Conservation (phyloP, 1,139 yeast species). For the Protomyces gravidus region DNA sequence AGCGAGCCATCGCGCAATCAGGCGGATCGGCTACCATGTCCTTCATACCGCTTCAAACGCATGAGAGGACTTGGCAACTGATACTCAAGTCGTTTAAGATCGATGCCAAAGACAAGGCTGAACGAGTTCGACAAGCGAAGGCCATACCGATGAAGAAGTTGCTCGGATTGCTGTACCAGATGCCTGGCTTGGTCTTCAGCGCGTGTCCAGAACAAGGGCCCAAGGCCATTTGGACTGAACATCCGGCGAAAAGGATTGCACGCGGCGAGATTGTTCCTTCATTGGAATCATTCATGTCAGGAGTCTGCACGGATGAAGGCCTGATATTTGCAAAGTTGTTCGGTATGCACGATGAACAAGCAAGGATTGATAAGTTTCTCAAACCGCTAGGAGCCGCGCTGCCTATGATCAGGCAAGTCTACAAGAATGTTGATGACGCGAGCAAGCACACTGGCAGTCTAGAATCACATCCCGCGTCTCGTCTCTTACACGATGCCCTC, state of each 20-base stretch:
- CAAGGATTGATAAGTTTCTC: slow-evolving; percentile 8
- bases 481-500: slow-evolving; percentile 17
- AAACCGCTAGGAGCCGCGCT: slow-evolving; percentile 9
- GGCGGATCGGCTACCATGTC: slow-evolving; percentile 25
- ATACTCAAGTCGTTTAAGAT: slow-evolving; percentile 8
- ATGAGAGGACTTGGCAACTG: slow-evolving; percentile 15
- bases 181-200: slow-evolving; percentile 11
- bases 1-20: slow-evolving; percentile 22
- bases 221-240: slow-evolving; percentile 23
- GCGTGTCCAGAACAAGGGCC: slow-evolving; percentile 22
- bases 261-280: slow-evolving; percentile 8
- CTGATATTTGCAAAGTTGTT: slow-evolving; percentile 12
- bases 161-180: background rate
- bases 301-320: slow-evolving; percentile 18
- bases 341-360: slow-evolving; percentile 18
- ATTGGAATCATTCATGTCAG: slow-evolving; percentile 16
- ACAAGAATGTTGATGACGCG: slow-evolving; percentile 15
- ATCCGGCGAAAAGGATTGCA: slow-evolving; percentile 15
- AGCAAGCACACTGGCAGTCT: slow-evolving; percentile 1
- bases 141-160: slow-evolving; percentile 4
- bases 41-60: background rate
- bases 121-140: slow-evolving; percentile 7
- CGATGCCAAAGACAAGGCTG: background rate
- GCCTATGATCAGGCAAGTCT: background rate
- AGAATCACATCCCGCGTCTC: slow-evolving; percentile 15